Evolutionary conservation across 495 filamentous ascomycete species (phyloP), one percentile per base, ranked within the genome.

Genomic region (Xylaria scruposa): DNA sequence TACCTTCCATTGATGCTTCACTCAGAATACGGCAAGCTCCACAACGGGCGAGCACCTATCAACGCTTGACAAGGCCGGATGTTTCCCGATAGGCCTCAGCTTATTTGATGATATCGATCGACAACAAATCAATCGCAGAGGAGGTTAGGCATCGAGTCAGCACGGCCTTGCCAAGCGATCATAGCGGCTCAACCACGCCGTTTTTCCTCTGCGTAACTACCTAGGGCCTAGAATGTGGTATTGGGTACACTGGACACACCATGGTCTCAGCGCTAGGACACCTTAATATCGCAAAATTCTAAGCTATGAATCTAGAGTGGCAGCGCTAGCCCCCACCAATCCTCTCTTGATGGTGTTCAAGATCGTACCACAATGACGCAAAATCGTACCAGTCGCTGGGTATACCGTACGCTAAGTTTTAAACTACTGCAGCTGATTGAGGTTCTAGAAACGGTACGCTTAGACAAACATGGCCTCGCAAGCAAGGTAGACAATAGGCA

Each of bases 111-210:
- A 36, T 60, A 7, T 26, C 67, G 53, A 46, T 17, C 10, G 53
- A 47, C 40, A 68, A 44, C 68, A 70, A 64, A 70, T 61, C 68
- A 54, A 56, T 54, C 59, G 31, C 36, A 21, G 40, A 53, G 44
- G 40, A 19, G 21, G 36, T 33, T 17, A 70, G 68, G 59, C 59
- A 62, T 53, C 54, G 3, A 44, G 33, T 36, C 51, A 58, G 44
- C 21, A 63, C 68, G 49, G 49, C 59, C 40, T 44, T 24, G 59
- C 59, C 68, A 70, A 70, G 68, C 56, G 15, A 49, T 60, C 67
- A 36, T 51, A 63, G 49, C 51, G 38, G 36, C 49, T 46, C 19
- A 29, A 24, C n/a, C 36, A 38, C 40, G 12, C 19, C 3, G 36
- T 62, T 26, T 26, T 29, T 44, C 26, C 38, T 63, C 9, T 26